phyloP scores from a whole-genome alignment of 2,329 filamentous ascomycete genomes.

The Cordyceps javanica region DNA sequence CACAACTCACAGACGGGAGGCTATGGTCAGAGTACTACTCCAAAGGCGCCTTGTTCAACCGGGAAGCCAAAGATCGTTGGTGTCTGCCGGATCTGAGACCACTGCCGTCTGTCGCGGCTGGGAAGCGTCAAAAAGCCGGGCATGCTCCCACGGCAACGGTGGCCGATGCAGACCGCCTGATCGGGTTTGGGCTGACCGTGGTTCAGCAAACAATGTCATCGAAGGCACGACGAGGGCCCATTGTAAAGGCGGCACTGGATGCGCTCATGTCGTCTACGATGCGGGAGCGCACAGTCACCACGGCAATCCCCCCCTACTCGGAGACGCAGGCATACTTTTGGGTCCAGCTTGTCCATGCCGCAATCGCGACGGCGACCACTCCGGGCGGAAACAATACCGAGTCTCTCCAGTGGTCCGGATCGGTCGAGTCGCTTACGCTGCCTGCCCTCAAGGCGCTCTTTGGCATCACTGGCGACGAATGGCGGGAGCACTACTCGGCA shows the following conservation, averaged over 20 bases:
- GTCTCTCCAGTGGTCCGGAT: neutral
- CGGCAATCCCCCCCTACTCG: slow-evolving; percentile 22
- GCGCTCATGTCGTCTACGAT: slow-evolving; percentile 22
- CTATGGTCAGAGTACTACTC: slow-evolving; percentile 29
- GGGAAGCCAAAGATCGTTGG: slow-evolving; percentile 23
- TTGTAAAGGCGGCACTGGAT: slow-evolving; percentile 23
- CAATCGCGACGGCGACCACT: neutral
- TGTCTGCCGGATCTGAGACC: slow-evolving; percentile 25
- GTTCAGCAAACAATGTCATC: slow-evolving; percentile 18
- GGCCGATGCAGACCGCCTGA: slow-evolving; percentile 18
- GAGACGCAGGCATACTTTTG: slow-evolving; percentile 29
- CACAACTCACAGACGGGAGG: slow-evolving; percentile 23
- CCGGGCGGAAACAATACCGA: neutral
- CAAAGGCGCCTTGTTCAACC: slow-evolving; percentile 26
- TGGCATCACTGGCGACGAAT: slow-evolving; percentile 20
- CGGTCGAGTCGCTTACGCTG: neutral
- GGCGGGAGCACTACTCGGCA: slow-evolving; percentile 22
- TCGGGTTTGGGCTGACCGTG: slow-evolving; percentile 25
- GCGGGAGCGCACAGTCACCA: slow-evolving; percentile 15
- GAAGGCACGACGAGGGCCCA: slow-evolving; percentile 10
- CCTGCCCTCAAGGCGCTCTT: slow-evolving; percentile 20
- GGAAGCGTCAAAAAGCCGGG: neutral
- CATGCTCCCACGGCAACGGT: too few relatives aligned
- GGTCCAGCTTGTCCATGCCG: slow-evolving; percentile 22
- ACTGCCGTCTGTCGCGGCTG: slow-evolving; percentile 18